These are phyloP conservation scores for Daldinia vernicosa DNA, from an alignment of 495 filamentous ascomycete species.

Conservation along the genomic window DNA sequence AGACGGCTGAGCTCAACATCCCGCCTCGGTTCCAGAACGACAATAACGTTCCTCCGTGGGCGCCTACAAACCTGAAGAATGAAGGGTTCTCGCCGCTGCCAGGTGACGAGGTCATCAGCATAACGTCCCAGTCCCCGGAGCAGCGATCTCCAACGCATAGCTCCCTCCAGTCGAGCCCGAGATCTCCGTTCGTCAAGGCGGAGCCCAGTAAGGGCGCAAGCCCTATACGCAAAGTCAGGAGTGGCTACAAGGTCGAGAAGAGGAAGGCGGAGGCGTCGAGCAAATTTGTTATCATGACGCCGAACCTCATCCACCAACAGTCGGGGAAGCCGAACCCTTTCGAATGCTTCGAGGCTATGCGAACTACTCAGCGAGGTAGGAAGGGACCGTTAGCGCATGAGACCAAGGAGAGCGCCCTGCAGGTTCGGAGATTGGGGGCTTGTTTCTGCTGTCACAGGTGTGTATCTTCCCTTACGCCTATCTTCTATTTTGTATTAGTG, in stretches of 20 bases:
- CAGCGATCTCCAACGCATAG: constrained; percentile 45
- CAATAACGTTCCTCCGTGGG: constrained; percentile 52
- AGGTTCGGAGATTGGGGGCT: constrained; percentile 56
- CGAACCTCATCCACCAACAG: constrained; percentile 54
- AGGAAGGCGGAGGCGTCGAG: constrained; percentile 47
- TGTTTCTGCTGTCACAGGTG: constrained; percentile 61
- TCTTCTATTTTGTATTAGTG: constrained; percentile 17
- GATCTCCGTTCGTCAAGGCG: constrained; percentile 48
- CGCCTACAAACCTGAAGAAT: constrained; percentile 47
- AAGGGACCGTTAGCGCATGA: constrained; percentile 58
- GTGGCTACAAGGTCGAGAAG: constrained; percentile 48
- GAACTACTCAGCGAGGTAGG: constrained; percentile 56
- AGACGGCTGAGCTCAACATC: constrained; percentile 45
- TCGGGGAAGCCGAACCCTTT: constrained; percentile 56
- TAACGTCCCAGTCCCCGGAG: constrained; percentile 43
- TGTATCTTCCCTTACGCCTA: constrained; percentile 17
- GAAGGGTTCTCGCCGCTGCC: constrained; percentile 46
- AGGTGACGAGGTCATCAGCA: constrained; percentile 49
- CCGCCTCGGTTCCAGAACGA: constrained; percentile 45
- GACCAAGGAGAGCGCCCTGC: constrained; percentile 57
- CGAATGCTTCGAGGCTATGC: constrained; percentile 57
- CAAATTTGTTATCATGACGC: constrained; percentile 60
- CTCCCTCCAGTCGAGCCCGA: constrained; percentile 43
- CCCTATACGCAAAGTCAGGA: constrained; percentile 49
- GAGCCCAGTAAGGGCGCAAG: constrained; percentile 41